Evolutionary conservation across 108 stramenopile genomes (phyloP).

Genomic region (Cyclotella baltica): DNA sequence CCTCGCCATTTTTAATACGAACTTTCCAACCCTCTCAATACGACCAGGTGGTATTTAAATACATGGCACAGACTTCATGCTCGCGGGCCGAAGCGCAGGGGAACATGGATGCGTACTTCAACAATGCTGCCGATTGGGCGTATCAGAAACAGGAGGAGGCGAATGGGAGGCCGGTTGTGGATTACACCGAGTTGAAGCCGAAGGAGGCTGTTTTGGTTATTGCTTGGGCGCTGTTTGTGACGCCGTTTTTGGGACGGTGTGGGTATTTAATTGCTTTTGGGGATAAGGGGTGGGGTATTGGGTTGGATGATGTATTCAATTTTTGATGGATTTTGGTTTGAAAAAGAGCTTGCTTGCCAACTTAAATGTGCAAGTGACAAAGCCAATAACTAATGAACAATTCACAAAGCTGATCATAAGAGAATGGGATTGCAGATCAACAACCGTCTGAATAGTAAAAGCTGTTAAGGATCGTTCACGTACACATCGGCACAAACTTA

Average conservation of each 20-base stretch:
- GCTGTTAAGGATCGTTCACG: too few species aligned
- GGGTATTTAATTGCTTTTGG: conserved; percentile 25
- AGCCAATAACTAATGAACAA: too few species aligned
- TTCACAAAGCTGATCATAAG: too few species aligned
- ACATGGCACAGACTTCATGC: conserved; percentile 47
- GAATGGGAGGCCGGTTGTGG: conserved; percentile 43
- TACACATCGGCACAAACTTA: too few species aligned
- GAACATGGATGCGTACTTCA: conserved; percentile 65
- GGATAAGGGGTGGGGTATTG: conserved; percentile 30
- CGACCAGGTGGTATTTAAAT: conserved; percentile 59
- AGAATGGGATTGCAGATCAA: too few species aligned
- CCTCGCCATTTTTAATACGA: conserved; percentile 48
- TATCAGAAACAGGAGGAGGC: conserved; percentile 56
- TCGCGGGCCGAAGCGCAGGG: conserved; percentile 56
- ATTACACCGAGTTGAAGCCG: conserved; percentile 45
- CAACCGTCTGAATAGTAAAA: too few species aligned
- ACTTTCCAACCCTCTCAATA: conserved; percentile 46
- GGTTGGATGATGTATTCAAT: conserved; percentile 19
- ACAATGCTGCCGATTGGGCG: conserved; percentile 68
- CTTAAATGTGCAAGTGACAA: too few species aligned
- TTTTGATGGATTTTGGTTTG: neutral
- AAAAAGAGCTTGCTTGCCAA: too few species aligned
- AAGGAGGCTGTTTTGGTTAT: conserved; percentile 36
- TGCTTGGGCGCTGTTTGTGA: conserved; percentile 39
- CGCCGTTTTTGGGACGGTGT: conserved; percentile 43